These are phyloP conservation scores for Chaetomium globosum DNA, from an alignment of 2,329 filamentous ascomycete species.

Conservation along the genomic window DNA sequence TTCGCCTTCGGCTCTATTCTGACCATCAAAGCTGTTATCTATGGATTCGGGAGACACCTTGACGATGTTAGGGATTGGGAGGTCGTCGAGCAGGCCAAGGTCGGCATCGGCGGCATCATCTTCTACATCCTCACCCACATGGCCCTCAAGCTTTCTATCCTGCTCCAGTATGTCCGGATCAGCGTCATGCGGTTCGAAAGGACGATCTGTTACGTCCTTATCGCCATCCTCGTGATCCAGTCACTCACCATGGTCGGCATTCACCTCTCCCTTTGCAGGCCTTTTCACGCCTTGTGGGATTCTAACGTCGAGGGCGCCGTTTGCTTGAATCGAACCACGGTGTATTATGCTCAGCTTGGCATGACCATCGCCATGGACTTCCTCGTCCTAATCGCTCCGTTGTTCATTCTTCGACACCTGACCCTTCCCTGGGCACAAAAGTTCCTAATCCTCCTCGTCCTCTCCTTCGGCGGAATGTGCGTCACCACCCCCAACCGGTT, in stretches of 20 bases:
- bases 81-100: not conserved
- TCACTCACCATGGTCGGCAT: not conserved
- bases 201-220: not conserved
- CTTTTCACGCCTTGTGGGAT: slow-evolving; percentile 1
- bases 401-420: not conserved
- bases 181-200: slow-evolving; percentile 1
- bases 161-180: slow-evolving; percentile 5
- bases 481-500: not conserved
- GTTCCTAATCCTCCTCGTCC: not conserved
- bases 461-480: not conserved
- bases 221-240: not conserved
- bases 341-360: slow-evolving; percentile 1
- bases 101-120: slow-evolving; percentile 7
- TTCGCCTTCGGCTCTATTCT: not conserved
- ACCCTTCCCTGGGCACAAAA: not conserved
- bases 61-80: not conserved
- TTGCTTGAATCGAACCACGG: not conserved
- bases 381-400: not conserved
- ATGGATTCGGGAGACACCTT: slow-evolving; percentile 5
- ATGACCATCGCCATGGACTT: not conserved
- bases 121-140: slow-evolving; percentile 2
- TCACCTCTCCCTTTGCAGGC: not conserved
- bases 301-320: not conserved
- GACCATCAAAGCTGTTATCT: not conserved
- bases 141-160: not conserved